A percentile compares a stretch with the other conserved stretches of the same genome.
Evolutionary conservation across 208 protist genomes (phyloP).

Genomic region (Crithidia bombi): DNA sequence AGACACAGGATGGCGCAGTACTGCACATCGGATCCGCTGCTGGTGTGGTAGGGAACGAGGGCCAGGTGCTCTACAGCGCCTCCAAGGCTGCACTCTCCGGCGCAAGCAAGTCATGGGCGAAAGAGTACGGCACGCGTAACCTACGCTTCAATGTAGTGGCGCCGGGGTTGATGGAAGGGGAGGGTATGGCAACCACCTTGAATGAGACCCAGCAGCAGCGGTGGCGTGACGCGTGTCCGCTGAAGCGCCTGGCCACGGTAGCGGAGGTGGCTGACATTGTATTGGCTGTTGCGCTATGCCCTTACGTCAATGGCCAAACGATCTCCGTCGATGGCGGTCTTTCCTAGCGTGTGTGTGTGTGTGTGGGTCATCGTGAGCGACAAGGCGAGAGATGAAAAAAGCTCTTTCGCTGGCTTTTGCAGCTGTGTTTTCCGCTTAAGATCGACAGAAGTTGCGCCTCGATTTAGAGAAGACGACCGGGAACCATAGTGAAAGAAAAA

Average conservation of each 20-base stretch:
- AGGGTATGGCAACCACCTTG: constrained; percentile 76
- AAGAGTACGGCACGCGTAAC: constrained; percentile 82
- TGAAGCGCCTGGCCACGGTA: constrained; percentile 71
- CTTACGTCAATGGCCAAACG: constrained; percentile 86
- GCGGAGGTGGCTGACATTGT: constrained; percentile 84
- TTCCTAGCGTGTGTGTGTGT: constrained; percentile 31
- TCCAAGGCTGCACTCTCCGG: constrained; percentile 90
- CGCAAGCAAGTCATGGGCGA: constrained; percentile 79
- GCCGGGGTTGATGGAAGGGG: constrained; percentile 87
- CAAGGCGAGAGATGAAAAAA: no score
- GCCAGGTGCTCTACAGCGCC: constrained; percentile 90
- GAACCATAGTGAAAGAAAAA: no score
- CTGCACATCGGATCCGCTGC: constrained; percentile 86
- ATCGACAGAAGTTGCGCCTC: no score
- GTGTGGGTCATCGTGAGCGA: no score
- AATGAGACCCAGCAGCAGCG: constrained; percentile 52
- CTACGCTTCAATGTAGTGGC: constrained; percentile 93
- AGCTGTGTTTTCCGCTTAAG: neutral
- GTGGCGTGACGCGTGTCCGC: constrained; percentile 60
- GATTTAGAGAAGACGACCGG: no score
- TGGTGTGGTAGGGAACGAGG: constrained; percentile 76
- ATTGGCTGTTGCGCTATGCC: constrained; percentile 49
- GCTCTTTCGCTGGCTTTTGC: neutral
- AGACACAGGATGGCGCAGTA: constrained; percentile 55
- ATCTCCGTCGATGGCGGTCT: constrained; percentile 82